Evolutionary conservation across 192 early-diverging fungal species (phyloP).

Genomic region (Irineochytrium annulatum): DNA sequence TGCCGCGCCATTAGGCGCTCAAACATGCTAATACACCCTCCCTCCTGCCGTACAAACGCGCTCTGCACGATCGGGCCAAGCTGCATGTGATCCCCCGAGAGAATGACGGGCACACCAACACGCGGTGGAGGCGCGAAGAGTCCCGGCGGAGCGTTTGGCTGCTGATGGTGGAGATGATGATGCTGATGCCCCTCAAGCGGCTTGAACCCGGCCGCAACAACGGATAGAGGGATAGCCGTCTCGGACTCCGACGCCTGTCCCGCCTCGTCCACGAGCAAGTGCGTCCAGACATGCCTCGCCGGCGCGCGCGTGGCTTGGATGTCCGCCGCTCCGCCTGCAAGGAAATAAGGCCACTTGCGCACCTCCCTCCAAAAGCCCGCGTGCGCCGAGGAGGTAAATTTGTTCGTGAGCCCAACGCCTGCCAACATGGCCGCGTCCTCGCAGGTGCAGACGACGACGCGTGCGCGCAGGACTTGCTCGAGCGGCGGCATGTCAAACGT

Average conservation of each 20-base stretch:
- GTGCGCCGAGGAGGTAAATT: neutral
- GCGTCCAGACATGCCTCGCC: too few relatives aligned
- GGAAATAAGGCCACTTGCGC: constrained; percentile 5
- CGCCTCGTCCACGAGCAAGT: constrained; percentile 54
- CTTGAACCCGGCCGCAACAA: constrained; percentile 31
- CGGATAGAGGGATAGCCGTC: constrained; percentile 39
- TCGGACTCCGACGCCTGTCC: constrained; percentile 57
- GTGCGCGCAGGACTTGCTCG: constrained; percentile 24
- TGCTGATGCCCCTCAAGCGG: too few relatives aligned
- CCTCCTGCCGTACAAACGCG: constrained; percentile 16
- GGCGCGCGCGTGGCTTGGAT: too few relatives aligned
- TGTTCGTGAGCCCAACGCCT: constrained; percentile 40
- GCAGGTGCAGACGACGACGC: constrained; percentile 53
- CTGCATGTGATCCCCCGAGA: constrained; percentile 51
- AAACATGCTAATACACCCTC: constrained; percentile 38
- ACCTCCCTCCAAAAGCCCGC: neutral
- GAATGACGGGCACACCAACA: constrained; percentile 32
- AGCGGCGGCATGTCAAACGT: constrained; percentile 43
- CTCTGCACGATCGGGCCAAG: constrained; percentile 45
- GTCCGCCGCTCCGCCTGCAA: too few relatives aligned
- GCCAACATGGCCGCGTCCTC: constrained; percentile 43
- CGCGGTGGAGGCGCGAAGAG: neutral
- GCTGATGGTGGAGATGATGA: too few relatives aligned
- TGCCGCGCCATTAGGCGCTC: constrained; percentile 43
- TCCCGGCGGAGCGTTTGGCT: too few relatives aligned